A percentile compares a stretch with the other conserved stretches of the same genome.
These are phyloP conservation scores for Penicillium mononematosum DNA, from an alignment of 495 filamentous ascomycete genomes.

Conservation along the genomic window DNA sequence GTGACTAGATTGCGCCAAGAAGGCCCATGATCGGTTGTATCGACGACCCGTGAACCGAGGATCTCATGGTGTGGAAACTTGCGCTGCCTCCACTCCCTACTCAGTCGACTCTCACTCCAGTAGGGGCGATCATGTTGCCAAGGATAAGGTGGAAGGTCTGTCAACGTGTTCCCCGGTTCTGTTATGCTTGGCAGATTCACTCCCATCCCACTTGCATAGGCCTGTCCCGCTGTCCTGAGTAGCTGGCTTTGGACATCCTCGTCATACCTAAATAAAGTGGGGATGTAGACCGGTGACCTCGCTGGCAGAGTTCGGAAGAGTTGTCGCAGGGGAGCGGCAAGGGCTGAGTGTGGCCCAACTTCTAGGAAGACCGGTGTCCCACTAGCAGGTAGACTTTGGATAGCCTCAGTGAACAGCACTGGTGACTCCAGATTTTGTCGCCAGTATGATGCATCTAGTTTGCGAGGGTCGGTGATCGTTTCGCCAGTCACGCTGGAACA, in stretches of 20 bases:
- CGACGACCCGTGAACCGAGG: constrained; percentile 42
- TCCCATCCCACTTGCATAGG: constrained; percentile 23
- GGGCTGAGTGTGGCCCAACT: constrained; percentile 60
- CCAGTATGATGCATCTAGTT: constrained; percentile 43
- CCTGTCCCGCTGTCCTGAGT: constrained; percentile 29
- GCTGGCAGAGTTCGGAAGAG: constrained; percentile 9
- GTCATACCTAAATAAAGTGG: constrained; percentile 30
- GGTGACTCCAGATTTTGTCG: constrained; percentile 27
- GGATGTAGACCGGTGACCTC: constrained; percentile 26
- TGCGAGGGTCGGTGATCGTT: constrained; percentile 12
- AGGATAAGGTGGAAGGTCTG: constrained; percentile 49
- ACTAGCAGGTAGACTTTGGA: constrained; percentile 19
- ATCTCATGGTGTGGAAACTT: constrained; percentile 45
- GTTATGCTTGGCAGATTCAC: constrained; percentile 28
- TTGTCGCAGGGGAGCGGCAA: constrained; percentile 59
- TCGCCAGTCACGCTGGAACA: constrained; percentile 31
- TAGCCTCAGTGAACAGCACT: constrained; percentile 28
- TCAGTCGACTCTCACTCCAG: constrained; percentile 51
- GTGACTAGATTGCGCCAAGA: constrained; percentile 51
- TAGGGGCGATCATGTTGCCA: constrained; percentile 45
- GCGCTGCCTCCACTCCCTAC: constrained; percentile 46
- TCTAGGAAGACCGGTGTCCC: constrained; percentile 45
- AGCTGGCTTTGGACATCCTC: constrained; percentile 18
- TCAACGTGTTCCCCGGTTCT: constrained; percentile 29
- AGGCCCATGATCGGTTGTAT: constrained; percentile 43